Evolutionary conservation across 805 yeast species (phyloP).

Genomic region (Metschnikowia dekortorum): DNA sequence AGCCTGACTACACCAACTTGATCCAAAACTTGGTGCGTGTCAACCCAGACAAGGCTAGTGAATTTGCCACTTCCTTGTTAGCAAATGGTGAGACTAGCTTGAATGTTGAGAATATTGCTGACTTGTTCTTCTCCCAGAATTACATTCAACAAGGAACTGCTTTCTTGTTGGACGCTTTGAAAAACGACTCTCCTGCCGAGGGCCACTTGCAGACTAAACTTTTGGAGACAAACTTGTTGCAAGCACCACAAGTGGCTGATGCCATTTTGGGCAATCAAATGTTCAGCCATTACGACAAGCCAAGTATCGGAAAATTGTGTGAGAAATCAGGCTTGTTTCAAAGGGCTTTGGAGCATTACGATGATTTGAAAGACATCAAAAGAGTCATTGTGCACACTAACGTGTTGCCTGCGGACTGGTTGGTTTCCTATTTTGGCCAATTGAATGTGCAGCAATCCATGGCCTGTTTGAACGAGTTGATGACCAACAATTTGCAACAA

Average conservation of each 20-base stretch:
- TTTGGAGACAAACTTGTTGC: constrained; percentile 84
- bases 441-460: constrained; percentile 91
- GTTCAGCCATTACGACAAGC: constrained; percentile 93
- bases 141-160: constrained; percentile 98
- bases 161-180: constrained; percentile 88
- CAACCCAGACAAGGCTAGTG: constrained; percentile 97
- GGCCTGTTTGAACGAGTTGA: constrained; percentile 80
- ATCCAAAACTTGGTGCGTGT: constrained; percentile 87
- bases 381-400: constrained; percentile 88
- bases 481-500: constrained; percentile 70
- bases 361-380: constrained; percentile 91
- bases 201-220: constrained; percentile 94
- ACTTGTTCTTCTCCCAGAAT: constrained; percentile 91
- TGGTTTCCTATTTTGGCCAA: constrained; percentile 87
- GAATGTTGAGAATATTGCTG: constrained; percentile 84
- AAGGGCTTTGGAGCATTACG: constrained; percentile 94
- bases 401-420: constrained; percentile 87
- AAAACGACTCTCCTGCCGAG: constrained; percentile 89
- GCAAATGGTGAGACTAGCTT: constrained; percentile 56
- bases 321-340: constrained; percentile 95
- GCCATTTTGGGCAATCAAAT: constrained; percentile 94
- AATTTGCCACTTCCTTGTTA: constrained; percentile 85
- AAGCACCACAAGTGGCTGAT: constrained; percentile 99
- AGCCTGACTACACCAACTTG: constrained; percentile 85
- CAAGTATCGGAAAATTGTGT: constrained; percentile 85